phyloP scores from a whole-genome alignment of 2,329 filamentous ascomycete species.

The Aphanoascus verrucosus region DNA sequence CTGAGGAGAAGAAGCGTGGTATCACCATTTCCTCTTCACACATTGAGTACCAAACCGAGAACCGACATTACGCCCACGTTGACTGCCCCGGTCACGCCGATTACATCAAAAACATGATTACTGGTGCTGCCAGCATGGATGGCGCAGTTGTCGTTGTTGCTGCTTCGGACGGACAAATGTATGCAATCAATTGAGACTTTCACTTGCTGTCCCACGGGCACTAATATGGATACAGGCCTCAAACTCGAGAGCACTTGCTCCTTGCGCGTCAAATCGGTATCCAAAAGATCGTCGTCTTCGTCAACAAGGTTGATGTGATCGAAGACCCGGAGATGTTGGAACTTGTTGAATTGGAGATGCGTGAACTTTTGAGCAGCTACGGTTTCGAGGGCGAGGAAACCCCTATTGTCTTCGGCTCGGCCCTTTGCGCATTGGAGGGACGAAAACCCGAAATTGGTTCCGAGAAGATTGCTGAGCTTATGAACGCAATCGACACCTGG shows the following conservation, averaged over 20 bases:
- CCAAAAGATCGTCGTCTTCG: conserved; percentile 95
- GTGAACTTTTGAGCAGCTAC: conserved; percentile 83
- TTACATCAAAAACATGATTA: conserved; percentile 99
- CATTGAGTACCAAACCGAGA: conserved; percentile 94
- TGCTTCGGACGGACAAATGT: conserved; percentile 96
- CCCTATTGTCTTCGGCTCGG: conserved; percentile 92
- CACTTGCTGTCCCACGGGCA: neutral
- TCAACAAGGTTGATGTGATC: conserved; percentile 98
- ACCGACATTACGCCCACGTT: conserved; percentile 96
- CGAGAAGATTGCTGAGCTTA: conserved; percentile 80
- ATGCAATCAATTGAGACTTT: conserved; percentile 20
- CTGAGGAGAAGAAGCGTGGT: conserved; percentile 98
- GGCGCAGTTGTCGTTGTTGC: conserved; percentile 98
- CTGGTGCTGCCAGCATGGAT: conserved; percentile 98
- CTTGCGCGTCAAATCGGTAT: conserved; percentile 97
- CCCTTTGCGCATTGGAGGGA: conserved; percentile 83
- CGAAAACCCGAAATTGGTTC: conserved; percentile 78
- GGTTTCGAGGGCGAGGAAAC: conserved; percentile 98
- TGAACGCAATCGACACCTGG: conserved; percentile 84
- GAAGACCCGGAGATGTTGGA: conserved; percentile 99
- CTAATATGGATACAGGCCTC: conserved; percentile 49
- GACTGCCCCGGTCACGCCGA: conserved; percentile 99
- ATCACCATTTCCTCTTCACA: conserved; percentile 98
- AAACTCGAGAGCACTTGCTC: conserved; percentile 95
- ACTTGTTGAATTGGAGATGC: conserved; percentile 99